Conservation (phyloP, 768 basidiomycete genomes). For the Lactarius deliciosus region DNA sequence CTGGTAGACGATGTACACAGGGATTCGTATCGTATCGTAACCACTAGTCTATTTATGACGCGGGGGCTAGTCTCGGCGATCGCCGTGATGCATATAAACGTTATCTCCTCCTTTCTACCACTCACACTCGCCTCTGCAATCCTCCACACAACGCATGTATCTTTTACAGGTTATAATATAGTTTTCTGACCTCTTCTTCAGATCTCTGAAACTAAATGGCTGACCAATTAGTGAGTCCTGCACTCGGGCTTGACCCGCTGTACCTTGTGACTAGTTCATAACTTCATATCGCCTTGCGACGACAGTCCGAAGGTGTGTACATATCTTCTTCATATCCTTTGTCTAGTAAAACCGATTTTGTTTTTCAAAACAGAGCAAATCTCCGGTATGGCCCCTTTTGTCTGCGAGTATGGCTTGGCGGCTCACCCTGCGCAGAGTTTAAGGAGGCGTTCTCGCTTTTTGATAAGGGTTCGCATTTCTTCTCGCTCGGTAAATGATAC, state of each 20-base stretch:
- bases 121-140: background rate
- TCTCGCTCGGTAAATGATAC: background rate
- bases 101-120: background rate
- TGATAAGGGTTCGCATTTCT: constrained; percentile 72
- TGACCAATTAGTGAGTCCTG: constrained; percentile 50
- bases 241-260: background rate
- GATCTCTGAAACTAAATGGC: constrained; percentile 41
- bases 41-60: background rate
- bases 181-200: constrained; percentile 12
- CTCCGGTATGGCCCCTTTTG: constrained; percentile 57
- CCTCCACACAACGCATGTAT: background rate
- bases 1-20: constrained; percentile 18
- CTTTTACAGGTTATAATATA: background rate
- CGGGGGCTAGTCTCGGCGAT: constrained; percentile 19
- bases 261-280: background rate
- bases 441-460: constrained; percentile 99
- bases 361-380: constrained; percentile 68
- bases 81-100: constrained; percentile 16
- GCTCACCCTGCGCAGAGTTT: constrained; percentile 64
- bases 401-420: background rate
- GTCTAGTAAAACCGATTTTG: background rate
- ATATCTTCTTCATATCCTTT: constrained; percentile 16
- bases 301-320: constrained; percentile 57
- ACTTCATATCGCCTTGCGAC: constrained; percentile 10
- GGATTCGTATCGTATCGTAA: background rate